Conservation (phyloP, 1,284 basidiomycete genomes). For the Heimioporus retisporus region DNA sequence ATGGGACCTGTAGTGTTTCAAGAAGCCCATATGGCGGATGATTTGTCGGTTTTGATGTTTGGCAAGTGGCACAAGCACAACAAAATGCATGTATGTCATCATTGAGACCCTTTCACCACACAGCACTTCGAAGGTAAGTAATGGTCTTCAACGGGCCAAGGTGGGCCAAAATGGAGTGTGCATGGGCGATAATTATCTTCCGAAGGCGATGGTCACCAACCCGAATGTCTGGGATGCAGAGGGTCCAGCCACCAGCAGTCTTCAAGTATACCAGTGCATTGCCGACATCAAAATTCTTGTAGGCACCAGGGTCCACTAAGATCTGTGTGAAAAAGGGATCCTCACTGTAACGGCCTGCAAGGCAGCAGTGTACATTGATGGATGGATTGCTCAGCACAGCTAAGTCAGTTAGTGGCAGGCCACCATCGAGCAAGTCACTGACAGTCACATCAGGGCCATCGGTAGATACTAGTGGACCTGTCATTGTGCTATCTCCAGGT, state of each 20-base stretch:
- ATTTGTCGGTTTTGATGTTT: slow-evolving; percentile 18
- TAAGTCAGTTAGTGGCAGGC: no score
- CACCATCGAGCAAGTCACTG: no score
- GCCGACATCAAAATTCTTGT: slow-evolving; percentile 7
- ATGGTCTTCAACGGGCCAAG: slow-evolving; percentile 2
- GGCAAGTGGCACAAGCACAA: slow-evolving; percentile 25
- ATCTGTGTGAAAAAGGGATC: no score
- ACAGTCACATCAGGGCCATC: no score
- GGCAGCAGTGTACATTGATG: no score
- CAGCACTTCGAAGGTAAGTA: background rate
- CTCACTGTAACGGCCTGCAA: no score
- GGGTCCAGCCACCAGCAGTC: background rate
- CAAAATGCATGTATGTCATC: slow-evolving; percentile 25
- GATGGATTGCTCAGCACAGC: no score
- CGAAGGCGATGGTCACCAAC: background rate
- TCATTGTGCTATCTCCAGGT: no score
- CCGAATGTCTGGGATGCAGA: slow-evolving; percentile 11
- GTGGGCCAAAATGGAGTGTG: slow-evolving; percentile 4
- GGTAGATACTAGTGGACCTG: no score
- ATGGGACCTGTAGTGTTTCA: slow-evolving; percentile 31
- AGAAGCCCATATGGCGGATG: slow-evolving; percentile 27
- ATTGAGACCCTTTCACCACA: slow-evolving; percentile 13
- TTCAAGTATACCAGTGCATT: slow-evolving; percentile 6
- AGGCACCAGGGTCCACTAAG: no score
- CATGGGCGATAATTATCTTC: slow-evolving; percentile 11